Conservation (phyloP, 345 rosid genomes). For the Linum usitatissimum region DNA sequence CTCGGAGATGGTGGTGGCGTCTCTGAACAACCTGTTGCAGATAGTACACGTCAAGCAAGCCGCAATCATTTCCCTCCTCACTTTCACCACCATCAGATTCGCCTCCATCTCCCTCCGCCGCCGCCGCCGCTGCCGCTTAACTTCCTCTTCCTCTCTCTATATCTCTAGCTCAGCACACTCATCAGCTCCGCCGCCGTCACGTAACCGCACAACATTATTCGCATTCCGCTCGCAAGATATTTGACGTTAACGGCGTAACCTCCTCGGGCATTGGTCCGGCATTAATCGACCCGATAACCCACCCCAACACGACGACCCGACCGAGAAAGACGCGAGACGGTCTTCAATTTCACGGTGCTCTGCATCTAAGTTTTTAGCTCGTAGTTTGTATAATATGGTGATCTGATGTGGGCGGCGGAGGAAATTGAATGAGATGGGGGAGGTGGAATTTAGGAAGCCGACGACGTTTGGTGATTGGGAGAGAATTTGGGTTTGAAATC, state of each 20-base stretch:
- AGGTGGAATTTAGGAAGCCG: conserved; percentile 11
- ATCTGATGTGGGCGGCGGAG: neutral
- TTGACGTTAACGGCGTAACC: conserved; percentile 31
- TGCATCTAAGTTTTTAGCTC: neutral
- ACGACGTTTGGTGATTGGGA: conserved; percentile 20
- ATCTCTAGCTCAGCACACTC: neutral
- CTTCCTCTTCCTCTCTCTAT: conserved; percentile 5
- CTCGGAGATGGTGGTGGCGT: conserved; percentile 88
- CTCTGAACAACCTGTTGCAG: conserved; percentile 60
- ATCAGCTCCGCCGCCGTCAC: conserved; percentile 13
- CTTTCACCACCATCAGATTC: conserved; percentile 46
- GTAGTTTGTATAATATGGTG: neutral
- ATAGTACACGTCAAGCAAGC: conserved; percentile 77
- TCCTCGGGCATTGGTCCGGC: conserved; percentile 13
- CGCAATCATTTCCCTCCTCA: conserved; percentile 52
- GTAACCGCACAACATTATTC: neutral
- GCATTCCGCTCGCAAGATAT: conserved; percentile 14
- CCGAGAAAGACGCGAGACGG: neutral
- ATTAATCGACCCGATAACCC: conserved; percentile 18
- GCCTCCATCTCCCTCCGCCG: conserved; percentile 15
- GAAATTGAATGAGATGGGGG: neutral
- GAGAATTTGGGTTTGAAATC: neutral
- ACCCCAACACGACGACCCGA: neutral
- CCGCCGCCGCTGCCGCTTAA: no score
- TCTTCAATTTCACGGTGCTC: neutral